These are phyloP conservation scores for Emmonsiellopsis sp. DNA, from an alignment of 2,329 filamentous ascomycete species.

Conservation along the genomic window DNA sequence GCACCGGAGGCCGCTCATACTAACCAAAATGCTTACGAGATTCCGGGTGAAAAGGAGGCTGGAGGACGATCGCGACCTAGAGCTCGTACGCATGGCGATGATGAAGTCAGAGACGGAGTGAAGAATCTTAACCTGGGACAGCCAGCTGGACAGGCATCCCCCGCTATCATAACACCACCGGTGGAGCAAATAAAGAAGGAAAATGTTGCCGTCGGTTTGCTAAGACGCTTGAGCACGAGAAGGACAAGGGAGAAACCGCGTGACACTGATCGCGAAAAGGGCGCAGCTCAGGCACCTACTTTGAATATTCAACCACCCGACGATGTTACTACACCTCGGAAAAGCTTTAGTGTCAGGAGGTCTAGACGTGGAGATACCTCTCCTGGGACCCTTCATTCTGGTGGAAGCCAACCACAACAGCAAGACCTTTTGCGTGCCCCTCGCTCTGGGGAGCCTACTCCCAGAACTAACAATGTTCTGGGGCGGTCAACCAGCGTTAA, in stretches of 20 bases:
- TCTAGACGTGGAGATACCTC: constrained; percentile 45
- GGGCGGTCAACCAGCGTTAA: constrained; percentile 88
- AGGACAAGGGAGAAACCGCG: constrained; percentile 50
- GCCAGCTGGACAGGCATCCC: constrained; percentile 37
- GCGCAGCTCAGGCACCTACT: constrained; percentile 60
- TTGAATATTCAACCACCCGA: constrained; percentile 71
- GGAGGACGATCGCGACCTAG: constrained; percentile 74
- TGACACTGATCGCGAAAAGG: constrained; percentile 35
- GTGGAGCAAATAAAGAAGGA: constrained; percentile 66
- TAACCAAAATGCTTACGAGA: constrained; percentile 73
- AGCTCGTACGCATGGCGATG: constrained; percentile 88
- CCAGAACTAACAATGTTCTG: constrained; percentile 58
- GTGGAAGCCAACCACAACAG: constrained; percentile 57
- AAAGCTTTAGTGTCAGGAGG: constrained; percentile 78
- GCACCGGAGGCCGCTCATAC: constrained; percentile 83
- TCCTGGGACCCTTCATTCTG: constrained; percentile 49
- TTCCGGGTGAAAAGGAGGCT: constrained; percentile 79
- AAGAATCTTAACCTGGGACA: constrained; percentile 54
- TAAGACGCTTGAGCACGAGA: constrained; percentile 87
- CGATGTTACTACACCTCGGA: constrained; percentile 60
- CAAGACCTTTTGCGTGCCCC: constrained; percentile 71
- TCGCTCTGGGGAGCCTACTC: constrained; percentile 48
- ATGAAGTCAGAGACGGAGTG: constrained; percentile 68
- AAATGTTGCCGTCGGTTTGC: constrained; percentile 70
- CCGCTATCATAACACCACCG: constrained; percentile 47